Base-by-base conservation (phyloP, 1,284 basidiomycete species). In the Cryptococcus sp. region DNA sequence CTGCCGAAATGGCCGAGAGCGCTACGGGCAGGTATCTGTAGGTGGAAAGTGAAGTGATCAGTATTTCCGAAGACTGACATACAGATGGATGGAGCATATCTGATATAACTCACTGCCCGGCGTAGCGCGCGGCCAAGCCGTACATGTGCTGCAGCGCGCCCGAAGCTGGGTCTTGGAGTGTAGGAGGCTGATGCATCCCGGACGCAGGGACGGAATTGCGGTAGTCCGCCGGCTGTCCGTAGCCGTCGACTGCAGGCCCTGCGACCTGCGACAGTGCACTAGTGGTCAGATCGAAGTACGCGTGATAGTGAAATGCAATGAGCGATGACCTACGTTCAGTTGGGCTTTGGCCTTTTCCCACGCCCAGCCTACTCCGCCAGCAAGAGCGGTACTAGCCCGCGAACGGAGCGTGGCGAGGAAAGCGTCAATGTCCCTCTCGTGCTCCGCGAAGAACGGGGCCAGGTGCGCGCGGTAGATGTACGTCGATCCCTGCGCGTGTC, bases 401-500 rank as follows among this genome's bases (percentile, higher is more conserved):
- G 61, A 64, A 39, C 71, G 57, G 7, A 78, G 58, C 38, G 62
- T 67, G 22, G 67, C 74, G 55, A 90, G 83, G 63, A 85, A 82
- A 3, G 82, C 81, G 67, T 91, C 89, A 52, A 91, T 82, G 35
- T 86, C 82, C 4, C 77, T 78, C 72, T 91, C 88, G 70, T 91
- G 85, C 61, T 82, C 81, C 53, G 75, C 67, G 70, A 88, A 84
- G 76, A 87, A 86, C 0, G 89, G 89, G 47, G 85, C 83, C 16
- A 91, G 74, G 71, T 86, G 85, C 5, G 80, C 79, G 56, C 81
- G 79, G 78, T 88, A 91, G 57, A 91, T 78, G 78, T 86, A 89
- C 1, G 84, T 84, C 7, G 88, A 87, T 56, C 88, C 89, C 88
- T 90, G 64, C 10, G 11, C 2, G 3, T 35, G 15, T 40, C n/a